Evolutionary conservation across 2,329 filamentous ascomycete genomes (phyloP).

Genomic region (Hirsutella minnesotensis): DNA sequence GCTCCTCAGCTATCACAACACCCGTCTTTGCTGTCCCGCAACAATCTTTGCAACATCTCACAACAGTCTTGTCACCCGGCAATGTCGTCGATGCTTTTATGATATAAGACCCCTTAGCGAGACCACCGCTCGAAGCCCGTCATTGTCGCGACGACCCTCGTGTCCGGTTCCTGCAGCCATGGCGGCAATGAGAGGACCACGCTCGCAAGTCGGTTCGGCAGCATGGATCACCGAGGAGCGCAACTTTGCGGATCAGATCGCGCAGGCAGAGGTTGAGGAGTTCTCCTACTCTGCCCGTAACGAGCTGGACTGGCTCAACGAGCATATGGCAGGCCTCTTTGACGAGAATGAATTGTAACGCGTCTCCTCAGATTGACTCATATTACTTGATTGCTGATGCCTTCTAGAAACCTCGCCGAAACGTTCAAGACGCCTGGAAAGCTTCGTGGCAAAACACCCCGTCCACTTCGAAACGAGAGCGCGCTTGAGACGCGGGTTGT

Average conservation of each 20-base stretch:
- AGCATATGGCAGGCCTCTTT: slow-evolving; percentile 95
- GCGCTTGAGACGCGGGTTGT: slow-evolving; percentile 50
- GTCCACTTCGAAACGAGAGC: slow-evolving; percentile 52
- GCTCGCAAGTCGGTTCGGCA: slow-evolving; percentile 63
- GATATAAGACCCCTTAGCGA: slow-evolving; percentile 1
- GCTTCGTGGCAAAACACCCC: slow-evolving; percentile 68
- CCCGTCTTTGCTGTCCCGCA: not conserved
- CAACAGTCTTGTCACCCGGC: not conserved
- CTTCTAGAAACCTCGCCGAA: slow-evolving; percentile 69
- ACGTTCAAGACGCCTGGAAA: slow-evolving; percentile 93
- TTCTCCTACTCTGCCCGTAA: slow-evolving; percentile 86
- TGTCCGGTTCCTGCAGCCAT: slow-evolving; percentile 13
- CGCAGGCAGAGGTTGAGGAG: slow-evolving; percentile 78
- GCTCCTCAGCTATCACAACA: slow-evolving; percentile 7
- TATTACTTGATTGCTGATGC: slow-evolving; percentile 4
- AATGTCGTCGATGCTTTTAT: slow-evolving; percentile 3
- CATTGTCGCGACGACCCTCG: slow-evolving; percentile 1
- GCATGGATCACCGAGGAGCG: slow-evolving; percentile 82
- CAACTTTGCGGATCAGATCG: slow-evolving; percentile 62
- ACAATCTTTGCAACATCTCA: not conserved
- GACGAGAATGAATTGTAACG: slow-evolving; percentile 69
- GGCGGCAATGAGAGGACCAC: slow-evolving; percentile 41
- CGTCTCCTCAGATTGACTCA: slow-evolving; percentile 7
- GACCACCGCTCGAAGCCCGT: not conserved
- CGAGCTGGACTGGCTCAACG: slow-evolving; percentile 95